phyloP scores from a whole-genome alignment of 345 rosid genomes.

The Ceriops tagal region DNA sequence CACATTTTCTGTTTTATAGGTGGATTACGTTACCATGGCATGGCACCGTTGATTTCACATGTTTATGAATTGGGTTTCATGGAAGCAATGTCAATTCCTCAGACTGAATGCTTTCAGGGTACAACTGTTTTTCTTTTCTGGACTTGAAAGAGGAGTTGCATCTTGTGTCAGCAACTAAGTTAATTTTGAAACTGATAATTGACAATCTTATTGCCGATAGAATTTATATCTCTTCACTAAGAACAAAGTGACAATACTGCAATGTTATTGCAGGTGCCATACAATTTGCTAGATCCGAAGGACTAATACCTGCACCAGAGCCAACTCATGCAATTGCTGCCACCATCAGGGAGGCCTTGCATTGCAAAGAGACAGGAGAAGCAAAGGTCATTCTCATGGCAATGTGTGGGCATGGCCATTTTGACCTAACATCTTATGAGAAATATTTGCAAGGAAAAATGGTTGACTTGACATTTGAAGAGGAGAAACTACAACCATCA shows the following conservation, averaged over 20 bases:
- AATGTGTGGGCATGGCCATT: constrained; percentile 98
- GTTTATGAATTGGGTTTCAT: constrained; percentile 73
- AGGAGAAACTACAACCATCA: constrained; percentile 57
- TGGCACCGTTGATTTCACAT: constrained; percentile 89
- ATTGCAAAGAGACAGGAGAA: constrained; percentile 74
- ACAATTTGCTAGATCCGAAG: constrained; percentile 81
- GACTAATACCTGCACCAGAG: constrained; percentile 89
- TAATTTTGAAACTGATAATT: not conserved
- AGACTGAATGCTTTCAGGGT: constrained; percentile 83
- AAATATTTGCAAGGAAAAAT: constrained; percentile 68
- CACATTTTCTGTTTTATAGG: constrained; percentile 36
- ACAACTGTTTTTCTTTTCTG: not conserved
- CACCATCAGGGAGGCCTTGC: constrained; percentile 80
- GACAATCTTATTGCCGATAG: not conserved
- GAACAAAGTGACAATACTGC: not conserved
- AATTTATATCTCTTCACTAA: not conserved
- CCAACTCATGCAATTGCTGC: constrained; percentile 96
- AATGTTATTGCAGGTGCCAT: constrained; percentile 60
- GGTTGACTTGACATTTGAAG: constrained; percentile 70
- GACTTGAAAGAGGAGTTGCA: not conserved
- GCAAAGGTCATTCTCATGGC: constrained; percentile 82
- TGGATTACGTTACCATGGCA: constrained; percentile 90
- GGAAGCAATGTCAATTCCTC: constrained; percentile 89
- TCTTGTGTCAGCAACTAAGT: not conserved
- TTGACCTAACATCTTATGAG: constrained; percentile 76